A percentile compares a stretch with the other conserved stretches of the same genome.
Conservation (phyloP, 2,329 filamentous ascomycete species). For the Dactylonectria macrodidyma region DNA sequence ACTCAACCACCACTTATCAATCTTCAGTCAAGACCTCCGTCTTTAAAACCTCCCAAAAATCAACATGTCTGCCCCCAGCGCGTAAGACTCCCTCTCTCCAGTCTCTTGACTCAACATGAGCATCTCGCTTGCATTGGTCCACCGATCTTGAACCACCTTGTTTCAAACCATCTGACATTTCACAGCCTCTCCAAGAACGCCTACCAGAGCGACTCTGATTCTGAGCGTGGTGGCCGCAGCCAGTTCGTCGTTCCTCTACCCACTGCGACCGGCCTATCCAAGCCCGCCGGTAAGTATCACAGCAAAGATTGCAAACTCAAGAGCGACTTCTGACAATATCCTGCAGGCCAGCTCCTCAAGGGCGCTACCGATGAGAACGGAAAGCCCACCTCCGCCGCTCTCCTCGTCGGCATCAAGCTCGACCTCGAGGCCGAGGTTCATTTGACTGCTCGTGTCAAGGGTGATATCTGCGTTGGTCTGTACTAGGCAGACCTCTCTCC, state of each 20-base stretch:
- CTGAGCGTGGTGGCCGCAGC: conserved; percentile 44
- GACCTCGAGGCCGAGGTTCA: conserved; percentile 75
- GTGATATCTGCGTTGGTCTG: conserved; percentile 70
- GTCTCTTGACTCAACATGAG: background rate
- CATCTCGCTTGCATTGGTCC: conserved; percentile 21
- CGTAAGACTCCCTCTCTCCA: conserved; percentile 38
- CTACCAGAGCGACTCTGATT: conserved; percentile 45
- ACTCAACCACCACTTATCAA: conserved; percentile 40
- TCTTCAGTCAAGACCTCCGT: conserved; percentile 30
- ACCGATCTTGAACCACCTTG: background rate
- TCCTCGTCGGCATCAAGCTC: conserved; percentile 74
- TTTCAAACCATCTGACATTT: conserved; percentile 27
- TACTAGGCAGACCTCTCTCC: conserved; percentile 36
- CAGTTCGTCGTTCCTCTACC: conserved; percentile 49
- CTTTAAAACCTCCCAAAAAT: conserved; percentile 34
- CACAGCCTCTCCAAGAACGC: conserved; percentile 46
- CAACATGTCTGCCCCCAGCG: conserved; percentile 47
- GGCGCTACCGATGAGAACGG: conserved; percentile 71
- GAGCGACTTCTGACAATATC: conserved; percentile 18
- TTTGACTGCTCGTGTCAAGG: conserved; percentile 71
- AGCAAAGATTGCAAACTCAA: conserved; percentile 34
- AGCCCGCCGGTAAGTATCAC: conserved; percentile 46
- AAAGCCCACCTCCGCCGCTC: conserved; percentile 69
- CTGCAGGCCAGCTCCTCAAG: conserved; percentile 67
- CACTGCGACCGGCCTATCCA: conserved; percentile 54